Evolutionary conservation across 345 rosid genomes (phyloP).

Genomic region (Cardamine chenopodiifolia): DNA sequence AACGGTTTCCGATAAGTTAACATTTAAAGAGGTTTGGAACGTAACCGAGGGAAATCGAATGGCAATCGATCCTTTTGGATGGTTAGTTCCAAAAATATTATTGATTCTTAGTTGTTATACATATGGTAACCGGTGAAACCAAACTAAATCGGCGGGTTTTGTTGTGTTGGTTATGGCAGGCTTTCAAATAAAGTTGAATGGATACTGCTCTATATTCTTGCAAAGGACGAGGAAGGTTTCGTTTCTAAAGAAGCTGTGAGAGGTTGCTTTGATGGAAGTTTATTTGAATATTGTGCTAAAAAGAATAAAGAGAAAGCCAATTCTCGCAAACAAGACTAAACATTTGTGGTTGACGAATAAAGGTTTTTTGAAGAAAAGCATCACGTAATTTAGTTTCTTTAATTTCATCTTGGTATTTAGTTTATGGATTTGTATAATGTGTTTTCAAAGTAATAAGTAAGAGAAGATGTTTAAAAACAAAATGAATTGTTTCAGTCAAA

Average conservation of each 20-base stretch:
- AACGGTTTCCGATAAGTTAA: slow-evolving; percentile 53
- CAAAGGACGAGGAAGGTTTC: slow-evolving; percentile 67
- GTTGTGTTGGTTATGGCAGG: slow-evolving; percentile 47
- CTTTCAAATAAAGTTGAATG: slow-evolving; percentile 55
- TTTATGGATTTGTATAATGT: not conserved
- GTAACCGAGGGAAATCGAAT: slow-evolving; percentile 68
- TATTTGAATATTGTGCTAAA: slow-evolving; percentile 68
- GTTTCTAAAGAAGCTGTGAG: slow-evolving; percentile 75
- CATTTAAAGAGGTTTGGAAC: slow-evolving; percentile 63
- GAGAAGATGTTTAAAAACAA: not conserved
- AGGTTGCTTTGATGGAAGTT: slow-evolving; percentile 70
- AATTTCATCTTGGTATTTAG: not conserved
- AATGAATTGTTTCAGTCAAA: not conserved
- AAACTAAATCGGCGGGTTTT: not conserved
- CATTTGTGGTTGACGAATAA: not conserved
- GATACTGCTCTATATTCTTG: slow-evolving; percentile 58
- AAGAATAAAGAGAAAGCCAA: slow-evolving; percentile 47
- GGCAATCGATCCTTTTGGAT: slow-evolving; percentile 63
- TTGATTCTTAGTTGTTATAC: slow-evolving; percentile 9
- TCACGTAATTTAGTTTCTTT: not conserved
- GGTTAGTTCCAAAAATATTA: slow-evolving; percentile 44
- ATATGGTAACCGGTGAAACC: not conserved
- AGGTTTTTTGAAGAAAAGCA: not conserved
- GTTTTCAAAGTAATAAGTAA: not conserved
- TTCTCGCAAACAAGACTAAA: slow-evolving; percentile 39